These are phyloP conservation scores for Mycosarcoma mackinlayi DNA, from an alignment of 1,284 basidiomycete genomes.

Conservation along the genomic window DNA sequence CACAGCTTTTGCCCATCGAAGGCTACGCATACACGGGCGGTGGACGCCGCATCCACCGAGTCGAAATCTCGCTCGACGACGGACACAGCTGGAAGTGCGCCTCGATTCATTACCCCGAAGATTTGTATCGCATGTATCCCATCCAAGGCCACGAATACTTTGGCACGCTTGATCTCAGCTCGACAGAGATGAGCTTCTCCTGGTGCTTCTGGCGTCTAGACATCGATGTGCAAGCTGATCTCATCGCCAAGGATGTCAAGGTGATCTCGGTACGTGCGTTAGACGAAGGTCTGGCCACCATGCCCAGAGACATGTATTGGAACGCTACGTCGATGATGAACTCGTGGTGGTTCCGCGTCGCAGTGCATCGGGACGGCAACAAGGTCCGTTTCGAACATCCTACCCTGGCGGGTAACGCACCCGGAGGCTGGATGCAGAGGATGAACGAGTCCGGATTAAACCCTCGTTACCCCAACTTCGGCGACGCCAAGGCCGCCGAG, in stretches of 20 bases:
- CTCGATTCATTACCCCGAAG: slow-evolving; percentile 73
- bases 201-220: slow-evolving; percentile 77
- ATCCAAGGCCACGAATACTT: slow-evolving; percentile 66
- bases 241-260: slow-evolving; percentile 70
- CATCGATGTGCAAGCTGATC: slow-evolving; percentile 67
- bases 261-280: slow-evolving; percentile 74
- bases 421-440: slow-evolving; percentile 77
- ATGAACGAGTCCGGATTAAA: slow-evolving; percentile 73
- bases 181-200: slow-evolving; percentile 74
- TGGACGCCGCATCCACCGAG: slow-evolving; percentile 74
- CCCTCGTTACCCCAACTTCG: slow-evolving; percentile 70
- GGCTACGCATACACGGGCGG: slow-evolving; percentile 80
- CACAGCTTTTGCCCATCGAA: slow-evolving; percentile 55
- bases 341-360: slow-evolving; percentile 74
- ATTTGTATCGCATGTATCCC: slow-evolving; percentile 71
- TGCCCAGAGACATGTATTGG: slow-evolving; percentile 73
- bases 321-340: slow-evolving; percentile 76
- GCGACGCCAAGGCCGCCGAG: slow-evolving; percentile 13
- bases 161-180: slow-evolving; percentile 71
- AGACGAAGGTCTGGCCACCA: slow-evolving; percentile 73
- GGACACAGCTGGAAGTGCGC: slow-evolving; percentile 74
- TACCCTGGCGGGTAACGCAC: slow-evolving; percentile 72
- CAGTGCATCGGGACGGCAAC: slow-evolving; percentile 69
- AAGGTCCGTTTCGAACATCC: slow-evolving; percentile 75
- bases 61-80: slow-evolving; percentile 76